Base-by-base conservation (phyloP, 2,329 filamentous ascomycete genomes). In the Chrysoporthe deuterocubensis region DNA sequence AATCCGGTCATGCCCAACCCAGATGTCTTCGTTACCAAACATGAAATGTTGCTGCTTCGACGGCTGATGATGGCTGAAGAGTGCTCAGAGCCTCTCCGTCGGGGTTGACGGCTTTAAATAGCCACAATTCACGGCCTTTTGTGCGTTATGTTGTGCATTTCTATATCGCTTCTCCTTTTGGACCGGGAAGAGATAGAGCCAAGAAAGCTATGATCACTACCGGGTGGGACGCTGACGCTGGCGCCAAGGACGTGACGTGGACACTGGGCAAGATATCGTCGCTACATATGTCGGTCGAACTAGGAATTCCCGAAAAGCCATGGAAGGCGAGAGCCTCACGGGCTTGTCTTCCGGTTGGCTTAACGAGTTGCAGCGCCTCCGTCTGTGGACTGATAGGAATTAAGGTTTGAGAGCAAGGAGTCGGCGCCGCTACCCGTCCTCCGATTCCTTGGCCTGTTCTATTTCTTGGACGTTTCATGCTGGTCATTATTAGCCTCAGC, bases 11-110 rank as follows among this genome's bases (percentile, higher is more conserved):
- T 50, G 37, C 26, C 67, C 37, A 34, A 52, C 4, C 71, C 73
- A 46, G 67, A 71, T 43, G 74, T 85, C 1, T 85, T 85, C 73
- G 80, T 85, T 18, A 86, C 82, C 8, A 86, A 85, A 75, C 83
- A 85, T 74, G 82, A 85, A 71, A 81, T 85, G 1, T 71, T 84
- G 64, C 81, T 82, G 79, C 71, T 85, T 71, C 78, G 79, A 71
- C 73, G 71, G 61, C 40, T 72, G 43, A 66, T 70, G 67, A 62
- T 67, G 65, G 54, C 62, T 58, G 54, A 48, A 14, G 40, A 61
- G n/a, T 40, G 59, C 13, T 66, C 42, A 56, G 50, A 54, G 32
- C 13, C 26, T 32, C 21, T 14, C 21, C 50, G 21, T 32, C 50
- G 32, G 50, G 13, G 4, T 32, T 54, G 26, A 32, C 46, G 32